Conservation (phyloP, 495 filamentous ascomycete species). For the Aspergillus taichungensis region DNA sequence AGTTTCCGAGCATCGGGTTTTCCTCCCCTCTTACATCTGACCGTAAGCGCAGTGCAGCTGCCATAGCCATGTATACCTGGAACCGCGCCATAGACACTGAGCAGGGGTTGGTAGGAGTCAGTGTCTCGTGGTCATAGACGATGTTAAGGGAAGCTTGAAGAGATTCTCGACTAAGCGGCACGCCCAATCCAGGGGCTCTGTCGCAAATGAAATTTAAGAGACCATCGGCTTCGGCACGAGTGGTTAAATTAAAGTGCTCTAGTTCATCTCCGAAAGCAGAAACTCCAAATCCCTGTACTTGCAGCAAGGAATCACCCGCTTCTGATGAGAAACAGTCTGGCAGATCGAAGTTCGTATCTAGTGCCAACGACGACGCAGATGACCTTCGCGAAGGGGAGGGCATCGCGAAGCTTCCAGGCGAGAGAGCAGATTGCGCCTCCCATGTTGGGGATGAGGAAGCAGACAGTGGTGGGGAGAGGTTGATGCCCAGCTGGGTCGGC, state of each 20-base stretch:
- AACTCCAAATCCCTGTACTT: too few relatives aligned
- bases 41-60: conserved; percentile 7
- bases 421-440: neutral
- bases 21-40: neutral
- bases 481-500: neutral
- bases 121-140: neutral
- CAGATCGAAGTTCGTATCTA: conserved; percentile 3
- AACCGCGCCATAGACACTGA: conserved; percentile 7
- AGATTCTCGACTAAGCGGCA: conserved; percentile 1
- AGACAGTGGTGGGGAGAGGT: conserved; percentile 5
- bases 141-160: conserved; percentile 7
- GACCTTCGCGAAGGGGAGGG: conserved; percentile 8
- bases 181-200: neutral
- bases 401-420: neutral
- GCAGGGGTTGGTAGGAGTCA: neutral
- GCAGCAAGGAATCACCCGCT: neutral
- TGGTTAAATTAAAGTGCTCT: neutral
- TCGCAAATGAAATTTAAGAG: conserved; percentile 8
- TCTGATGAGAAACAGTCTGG: neutral
- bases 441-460: conserved; percentile 6
- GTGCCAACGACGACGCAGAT: conserved; percentile 7
- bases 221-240: conserved; percentile 3
- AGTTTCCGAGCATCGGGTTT: conserved; percentile 2
- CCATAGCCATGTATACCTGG: conserved; percentile 14
- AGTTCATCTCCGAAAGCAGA: too few relatives aligned